Evolutionary conservation across 2,329 filamentous ascomycete genomes (phyloP).

Genomic region (Xylaria sp.): DNA sequence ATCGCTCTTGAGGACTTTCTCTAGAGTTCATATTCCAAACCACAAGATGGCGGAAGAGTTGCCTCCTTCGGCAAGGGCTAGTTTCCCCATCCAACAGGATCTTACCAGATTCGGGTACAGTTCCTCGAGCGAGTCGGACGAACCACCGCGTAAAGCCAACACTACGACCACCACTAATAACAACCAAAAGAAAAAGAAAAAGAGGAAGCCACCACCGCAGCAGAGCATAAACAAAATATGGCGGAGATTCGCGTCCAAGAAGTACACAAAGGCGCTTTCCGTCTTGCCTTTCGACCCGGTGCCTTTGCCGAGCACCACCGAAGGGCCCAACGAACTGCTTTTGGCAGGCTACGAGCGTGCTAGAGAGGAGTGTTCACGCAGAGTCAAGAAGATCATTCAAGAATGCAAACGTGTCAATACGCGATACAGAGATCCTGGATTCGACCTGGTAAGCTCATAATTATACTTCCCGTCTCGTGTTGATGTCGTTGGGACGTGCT

Average conservation of each 20-base stretch:
- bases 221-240: conserved; percentile 71
- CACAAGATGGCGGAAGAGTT: conserved; percentile 15
- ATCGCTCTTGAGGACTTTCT: neutral
- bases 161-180: conserved; percentile 39
- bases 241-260: conserved; percentile 63
- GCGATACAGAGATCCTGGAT: conserved; percentile 74
- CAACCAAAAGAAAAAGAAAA: conserved; percentile 62
- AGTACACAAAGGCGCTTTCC: conserved; percentile 68
- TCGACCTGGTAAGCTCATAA: conserved; percentile 57
- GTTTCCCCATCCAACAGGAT: conserved; percentile 30
- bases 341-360: conserved; percentile 67
- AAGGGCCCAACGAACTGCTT: conserved; percentile 64
- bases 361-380: conserved; percentile 66
- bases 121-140: conserved; percentile 57
- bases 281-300: conserved; percentile 70
- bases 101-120: conserved; percentile 50
- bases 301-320: conserved; percentile 54
- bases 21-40: neutral
- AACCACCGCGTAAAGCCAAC: conserved; percentile 44
- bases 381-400: conserved; percentile 64
- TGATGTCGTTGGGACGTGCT: conserved; percentile 36
- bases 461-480: conserved; percentile 42
- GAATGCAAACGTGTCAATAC: conserved; percentile 77
- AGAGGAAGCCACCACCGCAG: conserved; percentile 65
- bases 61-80: conserved; percentile 19